Evolutionary conservation across 768 basidiomycete species (phyloP), one percentile per base, ranked within the genome.

Genomic region (Leccinum subgranulosum): DNA sequence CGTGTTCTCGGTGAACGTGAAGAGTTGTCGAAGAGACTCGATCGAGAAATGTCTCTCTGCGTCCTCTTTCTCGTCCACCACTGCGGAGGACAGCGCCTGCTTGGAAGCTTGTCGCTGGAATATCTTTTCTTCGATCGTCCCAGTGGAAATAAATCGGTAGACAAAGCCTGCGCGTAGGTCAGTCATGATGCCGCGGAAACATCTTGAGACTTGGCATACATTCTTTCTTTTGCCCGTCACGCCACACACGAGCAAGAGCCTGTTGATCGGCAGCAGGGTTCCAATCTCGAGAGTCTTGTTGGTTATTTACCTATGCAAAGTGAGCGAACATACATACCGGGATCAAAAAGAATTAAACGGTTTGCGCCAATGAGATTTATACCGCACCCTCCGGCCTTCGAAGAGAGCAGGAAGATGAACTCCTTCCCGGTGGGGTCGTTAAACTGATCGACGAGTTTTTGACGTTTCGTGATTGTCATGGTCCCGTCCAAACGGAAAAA

Each of bases 211-310:
- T 29, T 17, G 23, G 69, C 90, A 53, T 67, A 94, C 96, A 99
- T 75, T 97, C 95, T 83, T 98, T 98, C 84, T 97, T 99, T 73
- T 98, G 96, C 0, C 96, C 96, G 68, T 99, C 96, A 76, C 96
- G 90, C 96, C 96, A 99, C 9, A 99, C 96, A 70, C 96, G 93
- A 46, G 96, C 96, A 6, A 99, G 80, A 8, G 96, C 96, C 71
- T 99, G 96, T 70, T 98, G 97, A 73, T 99, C 96, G 27, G 95
- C 93, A 10, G 96, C 96, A 25, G 95, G 95, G 66, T 98, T 98
- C 95, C 95, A 98, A 68, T 98, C 95, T 94, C 58, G n/a, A 45
- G 43, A 47, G 25, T 4, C 21, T 45, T 28, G 21, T 53, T 47
- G 7, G 19, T 52, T 21, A 33, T 8, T 48, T 31, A 36, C 47